Evolutionary conservation across 1,139 yeast genomes (phyloP).

Genomic region (Pichia sp.): DNA sequence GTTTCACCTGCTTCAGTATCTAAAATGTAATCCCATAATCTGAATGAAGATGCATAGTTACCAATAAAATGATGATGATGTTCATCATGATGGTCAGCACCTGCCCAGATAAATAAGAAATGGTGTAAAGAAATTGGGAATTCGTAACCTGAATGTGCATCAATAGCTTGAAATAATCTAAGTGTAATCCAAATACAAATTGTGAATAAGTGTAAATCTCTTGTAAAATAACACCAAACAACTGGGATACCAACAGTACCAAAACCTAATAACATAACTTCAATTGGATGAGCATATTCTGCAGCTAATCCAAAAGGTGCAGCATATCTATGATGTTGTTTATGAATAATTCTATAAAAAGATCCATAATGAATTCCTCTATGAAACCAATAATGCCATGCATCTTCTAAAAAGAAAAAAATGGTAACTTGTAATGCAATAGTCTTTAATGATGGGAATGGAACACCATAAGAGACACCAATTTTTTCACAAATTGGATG

Average conservation of each 20-base stretch:
- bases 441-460: constrained; percentile 63
- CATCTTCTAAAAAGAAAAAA: constrained; percentile 81
- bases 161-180: constrained; percentile 89
- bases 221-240: constrained; percentile 56
- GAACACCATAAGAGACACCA: constrained; percentile 72
- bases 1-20: constrained; percentile 78
- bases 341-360: constrained; percentile 85
- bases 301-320: constrained; percentile 97
- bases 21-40: constrained; percentile 86
- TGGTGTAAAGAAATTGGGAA: constrained; percentile 95
- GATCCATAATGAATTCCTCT: constrained; percentile 79
- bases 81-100: constrained; percentile 96
- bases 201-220: constrained; percentile 74
- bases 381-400: constrained; percentile 96
- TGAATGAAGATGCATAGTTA: constrained; percentile 85
- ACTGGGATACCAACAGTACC: constrained; percentile 96
- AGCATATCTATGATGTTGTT: constrained; percentile 93
- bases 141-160: constrained; percentile 94
- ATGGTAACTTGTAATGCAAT: constrained; percentile 60
- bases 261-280: constrained; percentile 81
- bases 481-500: constrained; percentile 79
- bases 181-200: constrained; percentile 81
- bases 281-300: constrained; percentile 93
- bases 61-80: constrained; percentile 94
- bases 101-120: constrained; percentile 93